These are phyloP conservation scores for Diplodia sapinea DNA, from an alignment of 2,329 filamentous ascomycete species.

Conservation along the genomic window DNA sequence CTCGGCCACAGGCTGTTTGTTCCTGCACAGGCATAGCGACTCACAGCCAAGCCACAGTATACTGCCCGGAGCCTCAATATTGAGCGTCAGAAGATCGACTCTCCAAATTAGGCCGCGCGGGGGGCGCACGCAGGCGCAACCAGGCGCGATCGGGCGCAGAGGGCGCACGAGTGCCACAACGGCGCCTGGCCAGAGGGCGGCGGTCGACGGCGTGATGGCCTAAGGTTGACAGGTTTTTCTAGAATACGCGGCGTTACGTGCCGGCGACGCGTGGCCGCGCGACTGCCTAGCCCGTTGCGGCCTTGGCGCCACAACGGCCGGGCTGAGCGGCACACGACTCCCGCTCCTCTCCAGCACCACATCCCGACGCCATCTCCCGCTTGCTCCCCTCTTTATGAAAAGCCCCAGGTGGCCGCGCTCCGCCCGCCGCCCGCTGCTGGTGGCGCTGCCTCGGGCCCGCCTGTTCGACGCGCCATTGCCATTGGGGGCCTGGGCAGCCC, in stretches of 20 bases:
- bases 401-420: neutral
- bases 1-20: neutral
- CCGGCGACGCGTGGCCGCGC: conserved; percentile 20
- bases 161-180: neutral
- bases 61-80: neutral
- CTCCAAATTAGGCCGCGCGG: neutral
- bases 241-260: conserved; percentile 22
- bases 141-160: neutral
- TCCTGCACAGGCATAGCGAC: neutral
- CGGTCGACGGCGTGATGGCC: neutral
- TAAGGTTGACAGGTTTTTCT: neutral
- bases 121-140: neutral
- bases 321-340: neutral
- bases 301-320: neutral
- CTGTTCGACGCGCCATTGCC: neutral
- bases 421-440: neutral
- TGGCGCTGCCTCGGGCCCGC: neutral
- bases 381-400: no score
- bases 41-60: conserved; percentile 13
- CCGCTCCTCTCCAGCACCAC: neutral
- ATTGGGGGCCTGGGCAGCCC: conserved; percentile 5
- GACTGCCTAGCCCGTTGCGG: no score
- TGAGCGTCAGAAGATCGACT: neutral
- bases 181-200: neutral
- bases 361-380: no score